Evolutionary conservation across 768 basidiomycete genomes (phyloP), one percentile per base, ranked within the genome.

Genomic region (Mycena leptocephala): DNA sequence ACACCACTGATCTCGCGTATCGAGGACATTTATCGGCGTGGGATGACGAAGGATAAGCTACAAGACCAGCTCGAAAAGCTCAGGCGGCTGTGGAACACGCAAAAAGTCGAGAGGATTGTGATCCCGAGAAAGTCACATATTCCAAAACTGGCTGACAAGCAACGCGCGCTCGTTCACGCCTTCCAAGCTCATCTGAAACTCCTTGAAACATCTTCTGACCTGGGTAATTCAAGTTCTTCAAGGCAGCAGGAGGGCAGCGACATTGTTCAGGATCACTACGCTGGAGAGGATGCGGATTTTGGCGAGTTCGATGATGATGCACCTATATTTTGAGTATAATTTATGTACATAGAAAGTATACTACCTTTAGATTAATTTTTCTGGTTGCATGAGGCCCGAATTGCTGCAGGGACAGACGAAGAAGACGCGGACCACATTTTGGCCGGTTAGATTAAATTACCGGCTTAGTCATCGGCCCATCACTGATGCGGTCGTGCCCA

Each of bases 1-100:
- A 62, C 61, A 32, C 53, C 26, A 8, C 33, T 75, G 18, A 75
- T 75, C 37, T 69, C 56, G 33, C 32, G 18, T 22, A 59, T 63
- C 5, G 46, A 43, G 22, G 66, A 75, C 35, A 70, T 75, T 7
- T 39, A 63, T 18, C 4, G 5, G 20, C 30, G 20, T 9, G 61
- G 61, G 1, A 75, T 75, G 74, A 75, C 74, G 26, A 20, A 67
- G 33, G 58, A 59, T 7, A 39, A 46, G 24, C 59, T 75, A 4
- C 39, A 75, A 13, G 67, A 75, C 22, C 74, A 75, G 67, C 73
- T 74, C 0, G 66, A 74, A 14, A 69, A 67, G 20, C 24, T 74
- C 10, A 56, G 73, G 22, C 16, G 24, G 5, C 3, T 59, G 18
- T 74, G 73, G 66, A 70, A 70, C 56, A 37, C 69, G 28, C 37